A percentile compares a stretch with the other conserved stretches of the same genome.
Evolutionary conservation across 2,329 filamentous ascomycete species (phyloP).

Genomic region (Epichloe sibirici): DNA sequence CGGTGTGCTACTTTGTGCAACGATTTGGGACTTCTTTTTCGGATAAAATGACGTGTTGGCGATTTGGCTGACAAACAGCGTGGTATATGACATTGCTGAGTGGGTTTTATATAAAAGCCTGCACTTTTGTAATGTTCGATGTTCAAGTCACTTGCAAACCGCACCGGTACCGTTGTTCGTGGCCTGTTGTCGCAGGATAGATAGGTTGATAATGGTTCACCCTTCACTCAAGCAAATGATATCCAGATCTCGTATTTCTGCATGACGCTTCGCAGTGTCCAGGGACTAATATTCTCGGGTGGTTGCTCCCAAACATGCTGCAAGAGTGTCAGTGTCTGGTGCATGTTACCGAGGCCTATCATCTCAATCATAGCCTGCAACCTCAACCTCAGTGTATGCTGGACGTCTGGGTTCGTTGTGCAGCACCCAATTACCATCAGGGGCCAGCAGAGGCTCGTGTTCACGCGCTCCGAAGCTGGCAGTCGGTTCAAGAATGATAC

Average conservation of each 20-base stretch:
- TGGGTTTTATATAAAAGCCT: too few species aligned
- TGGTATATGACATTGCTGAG: background rate
- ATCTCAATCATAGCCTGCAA: conserved; percentile 21
- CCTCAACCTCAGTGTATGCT: conserved; percentile 22
- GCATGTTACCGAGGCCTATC: conserved; percentile 34
- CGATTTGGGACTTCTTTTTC: conserved; percentile 16
- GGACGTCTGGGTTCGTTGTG: conserved; percentile 21
- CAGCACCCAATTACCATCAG: conserved; percentile 26
- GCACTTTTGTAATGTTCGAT: background rate
- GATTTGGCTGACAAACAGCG: background rate
- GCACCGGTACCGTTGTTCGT: background rate
- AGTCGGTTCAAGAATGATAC: conserved; percentile 20
- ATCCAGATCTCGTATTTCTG: conserved; percentile 34
- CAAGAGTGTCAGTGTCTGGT: conserved; percentile 27
- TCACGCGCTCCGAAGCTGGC: conserved; percentile 21
- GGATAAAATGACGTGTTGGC: background rate
- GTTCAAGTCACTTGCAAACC: background rate
- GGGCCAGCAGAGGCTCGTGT: conserved; percentile 28
- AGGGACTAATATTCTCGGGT: conserved; percentile 22
- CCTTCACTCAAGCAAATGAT: conserved; percentile 27
- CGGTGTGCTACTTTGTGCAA: conserved; percentile 15
- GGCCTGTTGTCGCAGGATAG: too few species aligned
- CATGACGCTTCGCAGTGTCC: conserved; percentile 33
- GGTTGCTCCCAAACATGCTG: conserved; percentile 30
- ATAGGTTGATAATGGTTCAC: background rate